These are phyloP conservation scores for Dioscorea zingiberensis DNA, from an alignment of 106 monocot genomes.

Conservation along the genomic window DNA sequence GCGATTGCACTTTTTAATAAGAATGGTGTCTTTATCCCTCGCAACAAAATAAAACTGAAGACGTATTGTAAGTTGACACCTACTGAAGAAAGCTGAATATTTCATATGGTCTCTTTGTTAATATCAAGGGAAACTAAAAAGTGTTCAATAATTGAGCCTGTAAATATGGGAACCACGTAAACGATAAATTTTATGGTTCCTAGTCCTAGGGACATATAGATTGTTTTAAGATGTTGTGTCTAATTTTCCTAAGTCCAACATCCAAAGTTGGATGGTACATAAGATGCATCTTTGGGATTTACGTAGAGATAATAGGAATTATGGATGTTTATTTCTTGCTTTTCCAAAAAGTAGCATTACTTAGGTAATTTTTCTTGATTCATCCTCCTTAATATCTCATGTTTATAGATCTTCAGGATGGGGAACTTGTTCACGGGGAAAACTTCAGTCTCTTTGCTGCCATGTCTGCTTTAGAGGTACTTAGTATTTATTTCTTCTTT, in stretches of 20 bases:
- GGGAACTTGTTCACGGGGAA: slow-evolving; percentile 95
- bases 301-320: neutral
- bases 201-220: neutral
- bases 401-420: slow-evolving; percentile 85
- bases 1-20: too few species aligned
- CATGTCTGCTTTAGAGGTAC: slow-evolving; percentile 99
- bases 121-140: too few species aligned
- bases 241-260: neutral
- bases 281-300: neutral
- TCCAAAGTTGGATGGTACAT: neutral
- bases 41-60: too few species aligned
- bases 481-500: slow-evolving; percentile 5
- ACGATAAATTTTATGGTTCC: too few species aligned
- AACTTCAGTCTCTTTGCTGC: slow-evolving; percentile 99
- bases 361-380: neutral
- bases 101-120: too few species aligned
- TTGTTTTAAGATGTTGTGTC: neutral
- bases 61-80: too few species aligned
- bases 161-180: too few species aligned
- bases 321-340: neutral
- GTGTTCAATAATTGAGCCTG: too few species aligned
- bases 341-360: neutral
- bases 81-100: too few species aligned
- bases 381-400: slow-evolving; percentile 19
- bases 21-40: too few species aligned